A percentile compares a stretch with the other conserved stretches of the same genome.
Conservation (phyloP, 164 flowering plant species). For the Vitis rotundifolia region DNA sequence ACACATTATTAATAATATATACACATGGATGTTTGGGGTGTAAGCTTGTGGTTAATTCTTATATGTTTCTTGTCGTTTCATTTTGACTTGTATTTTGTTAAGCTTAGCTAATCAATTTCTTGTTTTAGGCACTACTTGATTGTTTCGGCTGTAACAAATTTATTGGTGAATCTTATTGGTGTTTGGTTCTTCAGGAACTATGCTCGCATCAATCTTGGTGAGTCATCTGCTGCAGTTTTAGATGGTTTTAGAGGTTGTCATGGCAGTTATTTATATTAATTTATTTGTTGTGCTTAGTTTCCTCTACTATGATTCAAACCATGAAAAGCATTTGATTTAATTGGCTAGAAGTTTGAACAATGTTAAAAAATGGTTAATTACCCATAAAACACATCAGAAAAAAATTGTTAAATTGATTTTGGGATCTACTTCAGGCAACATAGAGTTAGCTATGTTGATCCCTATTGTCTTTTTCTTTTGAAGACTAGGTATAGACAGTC, state of each 20-base stretch:
- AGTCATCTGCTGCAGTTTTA: constrained; percentile 18
- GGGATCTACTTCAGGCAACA: no score
- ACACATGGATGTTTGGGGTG: no score
- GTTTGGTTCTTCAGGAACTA: constrained; percentile 99
- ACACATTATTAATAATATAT: no score
- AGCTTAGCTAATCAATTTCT: constrained; percentile 4
- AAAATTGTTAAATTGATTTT: no score
- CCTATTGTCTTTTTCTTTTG: no score
- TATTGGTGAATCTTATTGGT: constrained; percentile 91
- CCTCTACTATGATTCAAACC: not conserved
- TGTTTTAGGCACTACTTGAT: constrained; percentile 87
- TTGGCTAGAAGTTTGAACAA: no score
- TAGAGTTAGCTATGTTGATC: no score
- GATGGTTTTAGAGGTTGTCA: constrained; percentile 3
- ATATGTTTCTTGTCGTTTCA: not conserved
- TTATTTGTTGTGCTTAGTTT: constrained; percentile 1
- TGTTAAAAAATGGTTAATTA: no score
- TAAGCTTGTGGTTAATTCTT: not conserved
- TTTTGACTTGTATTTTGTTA: not conserved
- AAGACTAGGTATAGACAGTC: no score
- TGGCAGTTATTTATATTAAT: not conserved
- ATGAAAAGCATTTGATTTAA: no score
- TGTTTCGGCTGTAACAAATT: constrained; percentile 91
- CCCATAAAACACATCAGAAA: no score
- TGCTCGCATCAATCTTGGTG: constrained; percentile 88